Percentiles rank a stretch among this genome's conserved stretches.
phyloP scores from a whole-genome alignment of 2,329 filamentous ascomycete species.

The Penicillium aurantiogriseum region DNA sequence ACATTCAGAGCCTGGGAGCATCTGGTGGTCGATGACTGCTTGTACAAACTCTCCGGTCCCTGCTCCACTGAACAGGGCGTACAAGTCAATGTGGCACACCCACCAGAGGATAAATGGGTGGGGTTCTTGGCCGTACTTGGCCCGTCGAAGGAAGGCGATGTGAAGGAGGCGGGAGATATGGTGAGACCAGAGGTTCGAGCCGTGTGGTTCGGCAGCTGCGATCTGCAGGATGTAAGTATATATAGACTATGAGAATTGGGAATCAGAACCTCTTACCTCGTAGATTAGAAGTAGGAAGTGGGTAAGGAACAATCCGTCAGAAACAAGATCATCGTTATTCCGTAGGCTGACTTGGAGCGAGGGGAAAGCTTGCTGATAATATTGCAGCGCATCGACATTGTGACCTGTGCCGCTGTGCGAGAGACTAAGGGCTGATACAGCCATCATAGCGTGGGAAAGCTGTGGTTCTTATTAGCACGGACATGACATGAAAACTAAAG shows the following conservation, averaged over 20 bases:
- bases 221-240: slow-evolving; percentile 37
- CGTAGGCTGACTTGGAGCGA: slow-evolving; percentile 47
- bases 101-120: slow-evolving; percentile 56
- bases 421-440: slow-evolving; percentile 55
- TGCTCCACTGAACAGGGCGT: slow-evolving; percentile 54
- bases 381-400: slow-evolving; percentile 52
- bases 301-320: slow-evolving; percentile 56
- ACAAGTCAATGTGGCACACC: slow-evolving; percentile 55
- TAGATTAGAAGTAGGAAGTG: slow-evolving; percentile 59
- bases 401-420: slow-evolving; percentile 47
- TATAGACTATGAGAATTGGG: background rate
- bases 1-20: slow-evolving; percentile 46
- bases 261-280: slow-evolving; percentile 44
- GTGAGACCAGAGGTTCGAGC: slow-evolving; percentile 54
- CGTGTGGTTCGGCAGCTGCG: slow-evolving; percentile 46
- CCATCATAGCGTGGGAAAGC: slow-evolving; percentile 59
- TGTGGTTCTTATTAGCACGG: slow-evolving; percentile 23
- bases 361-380: slow-evolving; percentile 55
- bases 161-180: slow-evolving; percentile 54
- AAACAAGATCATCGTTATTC: slow-evolving; percentile 52
- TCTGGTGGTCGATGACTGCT: slow-evolving; percentile 48
- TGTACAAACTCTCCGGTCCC: slow-evolving; percentile 52
- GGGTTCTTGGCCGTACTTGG: slow-evolving; percentile 46
- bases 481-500: background rate
- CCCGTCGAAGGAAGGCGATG: slow-evolving; percentile 49